Conservation (phyloP, 371 early-diverging fungal genomes). For the Saksenaea vasiformis region DNA sequence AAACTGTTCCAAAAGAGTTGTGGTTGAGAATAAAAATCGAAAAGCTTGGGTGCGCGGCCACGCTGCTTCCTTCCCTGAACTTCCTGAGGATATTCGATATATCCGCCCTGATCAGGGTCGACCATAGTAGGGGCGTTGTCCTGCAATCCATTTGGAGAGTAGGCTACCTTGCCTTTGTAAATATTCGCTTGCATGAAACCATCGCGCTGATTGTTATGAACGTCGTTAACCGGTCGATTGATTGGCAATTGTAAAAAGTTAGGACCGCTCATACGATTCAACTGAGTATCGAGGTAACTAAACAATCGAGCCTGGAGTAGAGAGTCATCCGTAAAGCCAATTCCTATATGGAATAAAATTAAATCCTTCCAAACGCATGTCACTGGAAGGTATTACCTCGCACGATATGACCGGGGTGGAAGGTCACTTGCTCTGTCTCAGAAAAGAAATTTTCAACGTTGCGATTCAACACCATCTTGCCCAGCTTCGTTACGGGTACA, state of each 20-base stretch:
- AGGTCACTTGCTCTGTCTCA: conserved; percentile 58
- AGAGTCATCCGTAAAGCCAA: conserved; percentile 52
- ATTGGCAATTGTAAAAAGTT: conserved; percentile 59
- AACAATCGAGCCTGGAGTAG: conserved; percentile 60
- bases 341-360: conserved; percentile 2
- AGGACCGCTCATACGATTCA: conserved; percentile 45
- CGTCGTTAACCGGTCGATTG: conserved; percentile 42
- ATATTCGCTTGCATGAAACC: conserved; percentile 38
- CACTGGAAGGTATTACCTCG: conserved; percentile 27
- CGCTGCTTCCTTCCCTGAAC: conserved; percentile 21
- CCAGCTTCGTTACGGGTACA: conserved; percentile 46
- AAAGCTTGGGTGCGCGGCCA: conserved; percentile 30
- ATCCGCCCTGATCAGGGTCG: conserved; percentile 24
- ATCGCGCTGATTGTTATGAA: conserved; percentile 58
- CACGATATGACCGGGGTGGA: conserved; percentile 38
- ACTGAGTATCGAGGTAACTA: conserved; percentile 56
- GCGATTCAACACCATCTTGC: conserved; percentile 53
- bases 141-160: conserved; percentile 35
- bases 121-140: conserved; percentile 31
- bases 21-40: conserved; percentile 50
- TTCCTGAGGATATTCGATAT: conserved; percentile 38
- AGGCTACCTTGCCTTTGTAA: conserved; percentile 31
- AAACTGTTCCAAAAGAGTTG: conserved; percentile 47
- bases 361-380: background rate
- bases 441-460: conserved; percentile 58